Conservation (phyloP, 106 monocot species). For the Allium fistulosum region DNA sequence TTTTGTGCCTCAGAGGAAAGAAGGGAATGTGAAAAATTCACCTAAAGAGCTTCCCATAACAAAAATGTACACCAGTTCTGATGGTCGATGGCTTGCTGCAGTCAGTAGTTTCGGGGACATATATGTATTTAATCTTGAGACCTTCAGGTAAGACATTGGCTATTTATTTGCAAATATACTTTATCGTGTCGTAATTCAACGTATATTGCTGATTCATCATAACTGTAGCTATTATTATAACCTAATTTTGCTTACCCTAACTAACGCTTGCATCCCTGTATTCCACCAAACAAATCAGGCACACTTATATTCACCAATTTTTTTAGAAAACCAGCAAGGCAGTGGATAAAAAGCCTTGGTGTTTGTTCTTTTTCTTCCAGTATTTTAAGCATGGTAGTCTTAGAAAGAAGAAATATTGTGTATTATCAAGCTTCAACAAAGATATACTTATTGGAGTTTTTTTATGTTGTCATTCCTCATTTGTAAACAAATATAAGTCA, state of each 20-base stretch:
- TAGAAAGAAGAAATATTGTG: too few species aligned
- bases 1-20: conserved; percentile 50
- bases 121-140: conserved; percentile 85
- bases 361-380: neutral
- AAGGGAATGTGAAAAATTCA: conserved; percentile 11
- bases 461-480: neutral
- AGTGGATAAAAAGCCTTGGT: neutral
- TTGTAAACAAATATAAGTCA: neutral
- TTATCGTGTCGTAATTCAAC: neutral
- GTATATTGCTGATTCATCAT: neutral
- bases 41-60: conserved; percentile 68
- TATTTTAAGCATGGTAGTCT: too few species aligned
- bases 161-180: neutral
- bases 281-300: neutral
- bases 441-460: too few species aligned
- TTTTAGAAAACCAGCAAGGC: neutral
- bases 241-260: too few species aligned
- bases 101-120: conserved; percentile 91
- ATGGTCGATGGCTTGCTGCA: conserved; percentile 94
- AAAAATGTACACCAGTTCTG: conserved; percentile 77
- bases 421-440: too few species aligned
- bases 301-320: neutral
- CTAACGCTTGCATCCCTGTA: too few species aligned
- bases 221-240: neutral
- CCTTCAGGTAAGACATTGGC: conserved; percentile 35